phyloP scores from a whole-genome alignment of 768 basidiomycete genomes.

The Galerina marginata region DNA sequence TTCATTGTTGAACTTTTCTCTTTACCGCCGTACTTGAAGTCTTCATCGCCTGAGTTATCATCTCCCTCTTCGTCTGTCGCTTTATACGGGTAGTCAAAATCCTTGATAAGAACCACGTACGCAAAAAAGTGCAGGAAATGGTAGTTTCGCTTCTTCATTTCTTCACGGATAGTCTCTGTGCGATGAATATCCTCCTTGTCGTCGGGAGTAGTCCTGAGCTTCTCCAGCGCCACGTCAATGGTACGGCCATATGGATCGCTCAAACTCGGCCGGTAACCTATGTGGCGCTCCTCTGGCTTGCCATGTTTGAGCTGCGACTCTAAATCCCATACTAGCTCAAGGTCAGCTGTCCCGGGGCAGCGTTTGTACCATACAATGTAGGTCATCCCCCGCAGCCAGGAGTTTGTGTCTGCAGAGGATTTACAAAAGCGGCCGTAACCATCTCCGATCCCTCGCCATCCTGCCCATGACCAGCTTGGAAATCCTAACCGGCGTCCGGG shows the following conservation, averaged over 20 bases:
- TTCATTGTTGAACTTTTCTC: neutral
- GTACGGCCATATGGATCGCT: neutral
- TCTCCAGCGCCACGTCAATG: neutral
- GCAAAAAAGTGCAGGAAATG: slow-evolving; percentile 4
- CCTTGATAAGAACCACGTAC: neutral
- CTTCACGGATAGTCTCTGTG: neutral
- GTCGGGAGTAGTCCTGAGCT: neutral
- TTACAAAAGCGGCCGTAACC: neutral
- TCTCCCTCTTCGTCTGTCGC: neutral
- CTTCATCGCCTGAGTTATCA: neutral
- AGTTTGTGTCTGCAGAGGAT: neutral
- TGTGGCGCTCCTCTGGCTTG: neutral
- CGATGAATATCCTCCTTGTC: neutral
- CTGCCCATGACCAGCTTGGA: slow-evolving; percentile 8
- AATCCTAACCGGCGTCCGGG: neutral
- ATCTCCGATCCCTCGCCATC: neutral
- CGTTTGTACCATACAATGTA: slow-evolving; percentile 5
- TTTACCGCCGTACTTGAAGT: neutral
- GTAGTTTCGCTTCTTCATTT: neutral
- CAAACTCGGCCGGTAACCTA: neutral
- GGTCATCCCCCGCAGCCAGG: neutral
- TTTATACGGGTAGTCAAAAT: neutral
- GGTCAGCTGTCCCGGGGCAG: neutral
- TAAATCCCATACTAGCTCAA: neutral
- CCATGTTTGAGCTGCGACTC: neutral